Conservation (phyloP, 306 rosid species). For the Benincasa hispida region DNA sequence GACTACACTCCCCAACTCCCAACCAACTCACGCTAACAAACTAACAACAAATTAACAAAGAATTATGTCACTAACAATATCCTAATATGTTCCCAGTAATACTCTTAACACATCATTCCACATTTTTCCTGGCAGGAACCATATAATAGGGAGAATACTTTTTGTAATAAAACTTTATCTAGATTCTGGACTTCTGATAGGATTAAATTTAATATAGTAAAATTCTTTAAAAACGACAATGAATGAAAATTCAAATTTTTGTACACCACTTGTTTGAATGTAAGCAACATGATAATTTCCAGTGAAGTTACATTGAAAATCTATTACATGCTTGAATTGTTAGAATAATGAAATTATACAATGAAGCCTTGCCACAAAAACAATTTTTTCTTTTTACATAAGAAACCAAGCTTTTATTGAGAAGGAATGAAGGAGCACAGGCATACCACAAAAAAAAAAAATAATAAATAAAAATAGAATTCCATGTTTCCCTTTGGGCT, state of each 20-base stretch:
- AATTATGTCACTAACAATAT: background rate
- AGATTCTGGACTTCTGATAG: background rate
- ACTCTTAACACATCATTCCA: background rate
- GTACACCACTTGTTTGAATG: background rate
- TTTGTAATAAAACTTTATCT: background rate
- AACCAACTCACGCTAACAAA: background rate
- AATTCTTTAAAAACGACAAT: background rate
- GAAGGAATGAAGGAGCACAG: background rate
- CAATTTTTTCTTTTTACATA: background rate
- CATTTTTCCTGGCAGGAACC: background rate
- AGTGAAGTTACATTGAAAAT: background rate
- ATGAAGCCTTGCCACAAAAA: background rate
- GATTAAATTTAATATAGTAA: background rate
- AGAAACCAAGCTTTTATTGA: background rate
- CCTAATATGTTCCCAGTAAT: background rate
- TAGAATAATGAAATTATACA: background rate
- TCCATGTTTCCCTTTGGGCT: too few relatives aligned
- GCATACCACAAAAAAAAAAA: background rate
- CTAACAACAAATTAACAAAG: background rate
- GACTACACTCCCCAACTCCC: background rate
- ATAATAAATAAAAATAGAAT: too few relatives aligned
- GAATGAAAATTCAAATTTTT: background rate
- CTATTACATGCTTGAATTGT: background rate
- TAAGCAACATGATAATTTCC: background rate
- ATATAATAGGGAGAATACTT: background rate